A percentile compares a stretch with the other conserved stretches of the same genome.
Conservation (phyloP, 257 asterid genomes). For the Solanum peruvianum region DNA sequence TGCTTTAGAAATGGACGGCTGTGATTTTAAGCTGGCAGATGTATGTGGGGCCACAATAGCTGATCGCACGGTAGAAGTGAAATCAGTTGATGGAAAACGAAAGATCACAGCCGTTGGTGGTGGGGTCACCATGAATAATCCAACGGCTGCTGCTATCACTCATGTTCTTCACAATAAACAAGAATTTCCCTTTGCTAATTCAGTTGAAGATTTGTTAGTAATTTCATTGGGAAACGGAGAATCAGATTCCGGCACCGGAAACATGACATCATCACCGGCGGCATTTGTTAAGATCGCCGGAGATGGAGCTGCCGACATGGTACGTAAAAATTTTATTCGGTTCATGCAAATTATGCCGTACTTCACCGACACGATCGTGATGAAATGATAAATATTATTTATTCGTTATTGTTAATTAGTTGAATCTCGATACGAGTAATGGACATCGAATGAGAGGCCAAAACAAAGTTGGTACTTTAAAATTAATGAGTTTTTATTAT, state of each 20-base stretch:
- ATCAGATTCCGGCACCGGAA: slow-evolving; percentile 6
- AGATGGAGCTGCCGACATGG: slow-evolving; percentile 84
- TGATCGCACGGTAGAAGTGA: slow-evolving; percentile 19
- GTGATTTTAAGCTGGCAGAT: slow-evolving; percentile 46
- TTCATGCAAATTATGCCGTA: neutral
- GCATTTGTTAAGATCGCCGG: slow-evolving; percentile 44
- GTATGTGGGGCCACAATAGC: slow-evolving; percentile 53
- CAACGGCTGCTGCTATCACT: slow-evolving; percentile 78
- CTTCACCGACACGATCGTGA: neutral
- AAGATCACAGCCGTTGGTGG: slow-evolving; percentile 60
- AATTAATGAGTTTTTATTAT: neutral
- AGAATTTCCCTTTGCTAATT: slow-evolving; percentile 62
- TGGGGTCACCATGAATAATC: slow-evolving; percentile 55
- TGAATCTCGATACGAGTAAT: too few species aligned
- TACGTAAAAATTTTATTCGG: neutral
- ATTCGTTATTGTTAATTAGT: too few species aligned
- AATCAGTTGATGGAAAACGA: slow-evolving; percentile 48
- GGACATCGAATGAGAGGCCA: neutral
- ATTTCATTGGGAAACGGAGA: slow-evolving; percentile 59
- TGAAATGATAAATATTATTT: neutral
- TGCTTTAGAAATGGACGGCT: slow-evolving; percentile 70
- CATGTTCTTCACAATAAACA: slow-evolving; percentile 77
- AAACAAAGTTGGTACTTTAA: neutral
- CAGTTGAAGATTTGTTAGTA: slow-evolving; percentile 51
- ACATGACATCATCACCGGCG: slow-evolving; percentile 2